Evolutionary conservation across 2,329 filamentous ascomycete genomes (phyloP), one percentile per base, ranked within the genome.

Genomic region (Cercospora janseana): DNA sequence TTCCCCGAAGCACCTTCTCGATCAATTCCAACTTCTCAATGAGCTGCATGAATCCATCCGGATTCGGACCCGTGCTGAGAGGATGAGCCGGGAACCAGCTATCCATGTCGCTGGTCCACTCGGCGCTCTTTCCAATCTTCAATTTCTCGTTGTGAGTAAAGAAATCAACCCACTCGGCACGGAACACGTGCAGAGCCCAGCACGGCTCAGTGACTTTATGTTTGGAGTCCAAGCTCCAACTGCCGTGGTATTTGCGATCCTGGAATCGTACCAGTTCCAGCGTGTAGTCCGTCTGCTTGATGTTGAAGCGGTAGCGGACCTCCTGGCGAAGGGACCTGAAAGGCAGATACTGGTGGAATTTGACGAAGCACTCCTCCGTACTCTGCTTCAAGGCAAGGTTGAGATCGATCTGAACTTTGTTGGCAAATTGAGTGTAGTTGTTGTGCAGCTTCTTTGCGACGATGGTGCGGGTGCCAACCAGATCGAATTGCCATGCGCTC

Each of bases 401-500:
- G 12, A 18, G n/a, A 46, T 61, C 51, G 24, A 62, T 55, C 6
- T 40, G 44, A 24, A 65, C 41, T 13, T 44, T 46, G 3, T 58
- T 24, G 7, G 58, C 52, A 32, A 66, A 63, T 18, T 52, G 35
- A 12, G 21, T 20, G 4, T 61, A 41, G 1, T 52, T 24, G 2
- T 41, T 23, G 0, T 56, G 51, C 1, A 67, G 42, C 2, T 48
- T 47, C 13, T 49, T 52, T 4, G 59, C 50, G 8, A 57, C 53
- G 10, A 64, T 35, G 3, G 49, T 27, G 10, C 55, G 51, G 2
- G 58, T 48, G 5, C 59, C 60, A 1, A 43, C 32, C 5, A 68
- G 34, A 13, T 66, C 65, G 42, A 66, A 63, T n/a, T 62, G 58
- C 65, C 65, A 68, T 4, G 65, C 60, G 6, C 47, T 54, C 15